Evolutionary conservation across 2,329 filamentous ascomycete species (phyloP).

Genomic region (Aspergillus jensenii): DNA sequence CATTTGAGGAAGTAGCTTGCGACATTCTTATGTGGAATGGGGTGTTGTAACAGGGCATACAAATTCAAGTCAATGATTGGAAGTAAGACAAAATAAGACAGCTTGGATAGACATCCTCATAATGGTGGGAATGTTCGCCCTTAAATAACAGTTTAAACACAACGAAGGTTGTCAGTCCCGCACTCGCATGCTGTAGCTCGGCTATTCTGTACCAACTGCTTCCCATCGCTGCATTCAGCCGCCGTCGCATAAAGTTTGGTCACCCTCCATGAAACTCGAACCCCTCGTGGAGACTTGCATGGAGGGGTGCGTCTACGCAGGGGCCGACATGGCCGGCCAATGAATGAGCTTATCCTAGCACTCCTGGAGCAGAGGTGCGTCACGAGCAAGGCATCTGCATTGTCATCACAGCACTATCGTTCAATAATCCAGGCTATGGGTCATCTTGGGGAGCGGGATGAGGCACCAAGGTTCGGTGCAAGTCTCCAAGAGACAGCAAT

Average conservation of each 20-base stretch:
- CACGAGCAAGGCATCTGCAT: background rate
- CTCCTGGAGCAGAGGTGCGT: background rate
- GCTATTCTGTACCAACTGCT: background rate
- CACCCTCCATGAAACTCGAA: background rate
- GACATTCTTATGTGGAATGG: background rate
- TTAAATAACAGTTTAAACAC: background rate
- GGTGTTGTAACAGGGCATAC: background rate
- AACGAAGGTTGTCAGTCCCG: background rate
- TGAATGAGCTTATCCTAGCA: background rate
- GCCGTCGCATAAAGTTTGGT: background rate
- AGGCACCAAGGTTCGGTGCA: background rate
- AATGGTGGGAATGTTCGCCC: background rate
- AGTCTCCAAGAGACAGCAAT: background rate
- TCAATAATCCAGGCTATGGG: background rate
- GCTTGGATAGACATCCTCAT: background rate
- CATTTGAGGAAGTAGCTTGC: background rate
- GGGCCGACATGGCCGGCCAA: background rate
- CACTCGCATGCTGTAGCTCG: background rate
- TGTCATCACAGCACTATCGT: background rate
- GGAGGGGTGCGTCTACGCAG: background rate
- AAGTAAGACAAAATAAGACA: background rate
- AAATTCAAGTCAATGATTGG: background rate
- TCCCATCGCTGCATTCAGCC: background rate
- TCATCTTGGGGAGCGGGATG: background rate
- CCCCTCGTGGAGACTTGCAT: background rate